These are phyloP conservation scores for Fusarium paranaense DNA, from an alignment of 2,329 filamentous ascomycete species.

Conservation along the genomic window DNA sequence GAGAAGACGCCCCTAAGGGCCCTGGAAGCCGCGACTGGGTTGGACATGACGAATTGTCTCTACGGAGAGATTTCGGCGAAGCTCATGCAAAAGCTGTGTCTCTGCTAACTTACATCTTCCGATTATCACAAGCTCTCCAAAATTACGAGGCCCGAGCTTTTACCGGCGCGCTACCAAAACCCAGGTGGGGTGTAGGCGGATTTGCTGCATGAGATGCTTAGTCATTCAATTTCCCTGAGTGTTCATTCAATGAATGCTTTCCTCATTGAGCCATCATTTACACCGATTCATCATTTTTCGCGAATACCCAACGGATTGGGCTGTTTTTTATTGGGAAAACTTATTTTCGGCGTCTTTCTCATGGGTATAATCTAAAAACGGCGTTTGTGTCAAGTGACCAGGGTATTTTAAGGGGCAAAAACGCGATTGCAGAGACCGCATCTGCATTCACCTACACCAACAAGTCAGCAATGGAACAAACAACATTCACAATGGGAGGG, in stretches of 20 bases:
- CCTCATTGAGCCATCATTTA: constrained; percentile 18
- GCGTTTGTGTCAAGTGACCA: constrained; percentile 32
- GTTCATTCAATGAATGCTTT: constrained; percentile 14
- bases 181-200: neutral
- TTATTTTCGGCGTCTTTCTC: neutral
- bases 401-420: constrained; percentile 11
- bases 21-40: constrained; percentile 50
- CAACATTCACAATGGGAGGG: constrained; percentile 33
- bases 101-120: constrained; percentile 43
- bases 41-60: constrained; percentile 52
- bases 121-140: constrained; percentile 41
- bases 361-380: constrained; percentile 10
- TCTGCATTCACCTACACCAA: constrained; percentile 11
- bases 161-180: constrained; percentile 27
- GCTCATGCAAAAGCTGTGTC: constrained; percentile 32
- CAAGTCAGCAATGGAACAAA: constrained; percentile 45
- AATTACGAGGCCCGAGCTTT: constrained; percentile 42
- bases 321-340: neutral
- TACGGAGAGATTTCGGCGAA: constrained; percentile 11
- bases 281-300: constrained; percentile 7
- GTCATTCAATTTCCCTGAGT: constrained; percentile 31
- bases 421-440: neutral
- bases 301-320: neutral
- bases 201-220: constrained; percentile 25
- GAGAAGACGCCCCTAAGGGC: constrained; percentile 50